phyloP scores from a whole-genome alignment of 31 red algal species.

The Asparagopsis taxiformis region DNA sequence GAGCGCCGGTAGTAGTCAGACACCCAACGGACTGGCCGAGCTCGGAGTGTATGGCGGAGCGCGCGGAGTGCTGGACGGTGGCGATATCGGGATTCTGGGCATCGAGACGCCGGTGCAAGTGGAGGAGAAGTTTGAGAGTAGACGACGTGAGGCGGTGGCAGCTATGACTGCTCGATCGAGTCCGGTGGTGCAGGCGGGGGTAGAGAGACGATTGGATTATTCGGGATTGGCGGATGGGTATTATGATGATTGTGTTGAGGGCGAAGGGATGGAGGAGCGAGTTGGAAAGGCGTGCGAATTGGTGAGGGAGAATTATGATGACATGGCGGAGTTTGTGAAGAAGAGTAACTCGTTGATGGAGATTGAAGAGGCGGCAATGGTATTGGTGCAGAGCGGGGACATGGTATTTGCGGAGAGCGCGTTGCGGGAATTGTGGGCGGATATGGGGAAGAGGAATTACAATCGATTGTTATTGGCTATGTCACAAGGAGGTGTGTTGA shows the following conservation, averaged over 20 bases:
- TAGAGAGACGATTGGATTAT: conserved; percentile 30
- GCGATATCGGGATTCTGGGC: conserved; percentile 27
- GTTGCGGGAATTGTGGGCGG: conserved; percentile 14
- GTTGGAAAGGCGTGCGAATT: conserved; percentile 11
- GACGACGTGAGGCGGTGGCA: conserved; percentile 13
- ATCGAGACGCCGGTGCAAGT: conserved; percentile 36
- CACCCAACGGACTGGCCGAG: background rate
- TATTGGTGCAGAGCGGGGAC: conserved; percentile 2
- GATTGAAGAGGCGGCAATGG: conserved; percentile 11
- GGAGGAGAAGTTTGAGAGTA: too few relatives aligned
- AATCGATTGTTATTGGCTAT: conserved; percentile 2
- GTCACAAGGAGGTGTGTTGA: background rate
- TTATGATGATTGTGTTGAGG: conserved; percentile 9
- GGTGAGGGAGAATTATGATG: conserved; percentile 13
- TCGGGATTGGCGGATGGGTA: conserved; percentile 42
- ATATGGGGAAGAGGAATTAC: background rate
- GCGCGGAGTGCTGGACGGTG: background rate
- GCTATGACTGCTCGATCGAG: conserved; percentile 23
- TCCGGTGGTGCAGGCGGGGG: conserved; percentile 24
- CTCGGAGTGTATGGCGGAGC: background rate
- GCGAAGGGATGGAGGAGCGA: background rate
- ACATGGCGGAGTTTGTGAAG: conserved; percentile 31
- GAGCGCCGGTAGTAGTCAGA: background rate
- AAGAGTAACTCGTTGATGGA: background rate
- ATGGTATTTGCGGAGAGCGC: conserved; percentile 12